Evolutionary conservation across 352 stramenopile species (phyloP).

Genomic region (Globisporangium takayamanum): DNA sequence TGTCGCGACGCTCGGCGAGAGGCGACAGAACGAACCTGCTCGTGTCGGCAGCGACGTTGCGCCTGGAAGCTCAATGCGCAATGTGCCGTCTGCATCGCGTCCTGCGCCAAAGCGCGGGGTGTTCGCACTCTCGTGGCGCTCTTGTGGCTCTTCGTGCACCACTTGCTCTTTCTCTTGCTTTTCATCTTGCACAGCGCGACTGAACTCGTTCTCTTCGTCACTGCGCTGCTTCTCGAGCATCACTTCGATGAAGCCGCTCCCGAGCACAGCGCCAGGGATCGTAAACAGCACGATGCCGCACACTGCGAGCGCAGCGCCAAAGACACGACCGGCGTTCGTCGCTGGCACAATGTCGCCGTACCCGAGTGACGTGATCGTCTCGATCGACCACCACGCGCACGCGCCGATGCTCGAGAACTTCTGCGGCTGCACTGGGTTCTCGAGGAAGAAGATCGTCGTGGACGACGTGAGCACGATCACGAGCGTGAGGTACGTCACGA

Average conservation of each 20-base stretch:
- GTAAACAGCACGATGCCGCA: conserved; percentile 60
- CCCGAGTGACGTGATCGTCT: conserved; percentile 63
- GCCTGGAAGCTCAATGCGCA: conserved; percentile 6
- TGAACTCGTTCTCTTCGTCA: conserved; percentile 35
- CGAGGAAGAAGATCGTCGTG: conserved; percentile 58
- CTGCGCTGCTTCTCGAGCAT: conserved; percentile 60
- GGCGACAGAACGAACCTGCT: conserved; percentile 7
- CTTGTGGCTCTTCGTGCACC: neutral
- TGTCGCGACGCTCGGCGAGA: conserved; percentile 20
- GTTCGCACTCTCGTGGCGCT: neutral
- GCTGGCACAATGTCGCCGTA: conserved; percentile 57
- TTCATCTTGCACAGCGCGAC: conserved; percentile 13
- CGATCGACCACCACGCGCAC: conserved; percentile 50
- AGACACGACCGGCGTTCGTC: conserved; percentile 29
- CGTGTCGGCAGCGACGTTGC: neutral
- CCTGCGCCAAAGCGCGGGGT: neutral
- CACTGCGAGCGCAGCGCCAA: conserved; percentile 39
- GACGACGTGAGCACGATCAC: conserved; percentile 53
- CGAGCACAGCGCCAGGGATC: conserved; percentile 49
- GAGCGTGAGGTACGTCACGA: conserved; percentile 50
- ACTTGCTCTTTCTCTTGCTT: neutral
- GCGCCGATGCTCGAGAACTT: conserved; percentile 45
- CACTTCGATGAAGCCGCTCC: conserved; percentile 61
- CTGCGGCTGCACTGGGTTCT: conserved; percentile 39
- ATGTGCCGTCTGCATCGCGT: neutral